phyloP scores from a whole-genome alignment of 495 filamentous ascomycete species.

The Neurospora sp. region DNA sequence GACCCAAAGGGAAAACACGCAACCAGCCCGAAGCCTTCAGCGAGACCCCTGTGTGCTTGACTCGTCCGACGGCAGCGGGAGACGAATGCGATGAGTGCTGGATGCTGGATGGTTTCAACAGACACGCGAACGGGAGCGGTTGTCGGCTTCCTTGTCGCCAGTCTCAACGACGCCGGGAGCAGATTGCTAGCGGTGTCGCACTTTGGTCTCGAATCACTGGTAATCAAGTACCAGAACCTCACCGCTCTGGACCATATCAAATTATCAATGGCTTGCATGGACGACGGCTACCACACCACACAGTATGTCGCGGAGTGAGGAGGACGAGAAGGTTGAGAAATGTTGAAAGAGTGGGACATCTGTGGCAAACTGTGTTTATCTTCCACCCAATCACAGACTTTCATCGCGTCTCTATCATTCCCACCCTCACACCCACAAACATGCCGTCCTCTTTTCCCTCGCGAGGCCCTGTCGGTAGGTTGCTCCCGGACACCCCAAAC shows the following conservation, averaged over 20 bases:
- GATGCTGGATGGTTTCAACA: neutral
- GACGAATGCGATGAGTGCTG: neutral
- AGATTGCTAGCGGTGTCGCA: neutral
- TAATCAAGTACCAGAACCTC: neutral
- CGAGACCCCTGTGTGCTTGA: neutral
- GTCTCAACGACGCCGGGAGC: neutral
- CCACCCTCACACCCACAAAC: neutral
- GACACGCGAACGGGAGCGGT: neutral
- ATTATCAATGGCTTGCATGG: neutral
- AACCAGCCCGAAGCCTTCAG: neutral
- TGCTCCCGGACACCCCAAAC: neutral
- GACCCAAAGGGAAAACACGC: neutral
- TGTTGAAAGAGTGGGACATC: slow-evolving; percentile 9
- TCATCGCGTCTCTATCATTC: slow-evolving; percentile 1
- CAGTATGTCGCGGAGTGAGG: neutral
- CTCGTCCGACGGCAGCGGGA: neutral
- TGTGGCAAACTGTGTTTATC: slow-evolving; percentile 14
- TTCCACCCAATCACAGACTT: slow-evolving; percentile 15
- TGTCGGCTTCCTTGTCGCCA: neutral
- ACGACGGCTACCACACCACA: neutral
- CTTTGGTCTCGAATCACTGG: neutral
- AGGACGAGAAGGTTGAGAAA: slow-evolving; percentile 4
- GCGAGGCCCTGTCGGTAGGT: neutral
- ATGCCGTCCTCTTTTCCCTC: neutral
- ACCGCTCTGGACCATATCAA: slow-evolving; percentile 7